These are phyloP conservation scores for Raddia guianensis DNA, from an alignment of 176 grass and related monocot species.

Conservation along the genomic window DNA sequence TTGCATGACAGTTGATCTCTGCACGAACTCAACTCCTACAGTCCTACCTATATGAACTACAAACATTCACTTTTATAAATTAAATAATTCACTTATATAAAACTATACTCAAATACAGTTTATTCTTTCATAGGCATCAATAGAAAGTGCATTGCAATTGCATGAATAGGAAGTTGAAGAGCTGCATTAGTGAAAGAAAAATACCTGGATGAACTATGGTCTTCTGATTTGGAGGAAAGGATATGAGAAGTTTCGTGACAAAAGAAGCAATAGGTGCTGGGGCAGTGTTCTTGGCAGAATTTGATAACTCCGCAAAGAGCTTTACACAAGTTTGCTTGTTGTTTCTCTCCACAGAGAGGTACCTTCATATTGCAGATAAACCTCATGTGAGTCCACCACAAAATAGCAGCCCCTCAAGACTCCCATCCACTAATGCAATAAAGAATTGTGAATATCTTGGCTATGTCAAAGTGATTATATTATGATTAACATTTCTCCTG, in stretches of 20 bases:
- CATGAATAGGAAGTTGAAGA: not conserved
- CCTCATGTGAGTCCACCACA: slow-evolving; percentile 17
- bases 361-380: slow-evolving; percentile 57
- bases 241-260: slow-evolving; percentile 79
- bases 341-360: slow-evolving; percentile 90
- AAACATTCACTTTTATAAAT: not conserved
- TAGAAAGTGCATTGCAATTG: not conserved
- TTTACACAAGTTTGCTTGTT: slow-evolving; percentile 88
- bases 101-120: slow-evolving; percentile 15
- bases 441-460: not conserved
- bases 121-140: not conserved
- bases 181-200: not conserved
- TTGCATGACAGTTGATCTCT: slow-evolving; percentile 1
- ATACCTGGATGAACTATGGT: slow-evolving; percentile 81
- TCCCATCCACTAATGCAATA: not conserved
- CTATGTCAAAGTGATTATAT: not conserved
- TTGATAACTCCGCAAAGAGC: slow-evolving; percentile 71
- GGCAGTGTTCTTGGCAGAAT: slow-evolving; percentile 56
- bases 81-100: not conserved
- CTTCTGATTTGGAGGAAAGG: slow-evolving; percentile 65
- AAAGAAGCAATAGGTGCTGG: slow-evolving; percentile 88
- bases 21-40: slow-evolving; percentile 11
- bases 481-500: not conserved
- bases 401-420: not conserved
- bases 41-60: slow-evolving; percentile 16